These are phyloP conservation scores for Tubosaeta sp. DNA, from an alignment of 768 basidiomycete genomes.

Conservation along the genomic window DNA sequence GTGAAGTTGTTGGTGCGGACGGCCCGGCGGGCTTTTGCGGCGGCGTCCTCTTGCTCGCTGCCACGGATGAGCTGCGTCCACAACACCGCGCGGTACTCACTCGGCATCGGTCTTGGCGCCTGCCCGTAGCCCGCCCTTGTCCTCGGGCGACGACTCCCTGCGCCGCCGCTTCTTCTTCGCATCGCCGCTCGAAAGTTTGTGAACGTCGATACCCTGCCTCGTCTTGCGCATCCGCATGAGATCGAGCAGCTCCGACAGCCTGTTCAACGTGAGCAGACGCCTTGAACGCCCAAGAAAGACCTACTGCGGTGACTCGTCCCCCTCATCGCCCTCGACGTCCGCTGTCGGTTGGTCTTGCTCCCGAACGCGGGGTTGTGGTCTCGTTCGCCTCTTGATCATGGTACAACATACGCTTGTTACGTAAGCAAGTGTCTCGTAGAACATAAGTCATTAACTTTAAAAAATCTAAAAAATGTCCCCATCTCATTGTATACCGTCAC, in stretches of 20 bases:
- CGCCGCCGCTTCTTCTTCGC: slow-evolving; percentile 65
- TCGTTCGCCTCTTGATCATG: slow-evolving; percentile 74
- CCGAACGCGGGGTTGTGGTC: slow-evolving; percentile 58
- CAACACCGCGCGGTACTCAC: slow-evolving; percentile 32
- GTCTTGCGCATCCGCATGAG: slow-evolving; percentile 70
- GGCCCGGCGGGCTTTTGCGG: slow-evolving; percentile 66
- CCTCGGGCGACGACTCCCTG: slow-evolving; percentile 40
- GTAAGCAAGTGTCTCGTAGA: slow-evolving; percentile 2
- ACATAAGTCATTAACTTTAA: too few relatives aligned
- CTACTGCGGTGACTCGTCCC: slow-evolving; percentile 45
- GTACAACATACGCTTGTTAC: slow-evolving; percentile 4
- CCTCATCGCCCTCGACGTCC: slow-evolving; percentile 24
- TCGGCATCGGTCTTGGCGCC: slow-evolving; percentile 43
- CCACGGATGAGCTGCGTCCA: neutral
- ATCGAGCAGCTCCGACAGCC: slow-evolving; percentile 81
- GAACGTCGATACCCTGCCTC: slow-evolving; percentile 80
- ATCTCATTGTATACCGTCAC: slow-evolving; percentile 14
- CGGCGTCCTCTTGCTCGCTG: slow-evolving; percentile 62
- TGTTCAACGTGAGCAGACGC: slow-evolving; percentile 22
- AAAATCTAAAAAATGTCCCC: slow-evolving; percentile 7
- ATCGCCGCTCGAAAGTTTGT: slow-evolving; percentile 83
- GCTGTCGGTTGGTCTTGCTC: slow-evolving; percentile 29
- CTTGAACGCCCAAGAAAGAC: slow-evolving; percentile 18
- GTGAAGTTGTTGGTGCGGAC: slow-evolving; percentile 93
- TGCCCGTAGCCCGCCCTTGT: slow-evolving; percentile 53